Evolutionary conservation across 1,284 basidiomycete genomes (phyloP).

Genomic region (Puccinia horiana): DNA sequence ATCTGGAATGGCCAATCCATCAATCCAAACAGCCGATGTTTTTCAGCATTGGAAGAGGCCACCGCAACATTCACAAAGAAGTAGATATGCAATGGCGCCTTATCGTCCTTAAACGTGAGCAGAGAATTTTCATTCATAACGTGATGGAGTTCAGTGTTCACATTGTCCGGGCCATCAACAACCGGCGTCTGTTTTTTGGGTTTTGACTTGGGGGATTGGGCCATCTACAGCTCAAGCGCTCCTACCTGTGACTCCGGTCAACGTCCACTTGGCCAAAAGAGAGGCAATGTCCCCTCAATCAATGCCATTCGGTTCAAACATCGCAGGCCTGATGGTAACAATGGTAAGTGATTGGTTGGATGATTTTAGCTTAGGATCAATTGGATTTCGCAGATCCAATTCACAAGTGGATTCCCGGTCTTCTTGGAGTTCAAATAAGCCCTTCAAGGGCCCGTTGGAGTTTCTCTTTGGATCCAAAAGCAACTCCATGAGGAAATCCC

Average conservation of each 20-base stretch:
- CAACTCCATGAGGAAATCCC: background rate
- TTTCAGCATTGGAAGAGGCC: background rate
- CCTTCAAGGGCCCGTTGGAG: too few species aligned
- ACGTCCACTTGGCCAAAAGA: too few species aligned
- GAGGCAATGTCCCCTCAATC: too few species aligned
- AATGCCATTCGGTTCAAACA: too few species aligned
- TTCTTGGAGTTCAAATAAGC: background rate
- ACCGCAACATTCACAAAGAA: background rate
- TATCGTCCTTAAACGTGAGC: background rate
- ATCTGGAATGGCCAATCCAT: background rate
- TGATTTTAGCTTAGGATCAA: too few species aligned
- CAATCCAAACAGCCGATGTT: background rate
- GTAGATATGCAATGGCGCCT: background rate
- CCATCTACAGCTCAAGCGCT: too few species aligned
- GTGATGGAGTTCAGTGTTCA: background rate
- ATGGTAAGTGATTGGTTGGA: too few species aligned
- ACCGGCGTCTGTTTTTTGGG: too few species aligned
- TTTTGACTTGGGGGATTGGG: too few species aligned
- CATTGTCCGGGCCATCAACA: background rate
- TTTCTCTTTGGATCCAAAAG: background rate
- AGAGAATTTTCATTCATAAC: background rate
- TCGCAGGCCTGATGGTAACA: too few species aligned
- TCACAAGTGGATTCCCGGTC: too few species aligned
- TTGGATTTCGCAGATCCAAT: background rate
- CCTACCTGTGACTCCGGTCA: too few species aligned